These are phyloP conservation scores for Vachellia collinsii DNA, from an alignment of 306 rosid species.

Conservation along the genomic window DNA sequence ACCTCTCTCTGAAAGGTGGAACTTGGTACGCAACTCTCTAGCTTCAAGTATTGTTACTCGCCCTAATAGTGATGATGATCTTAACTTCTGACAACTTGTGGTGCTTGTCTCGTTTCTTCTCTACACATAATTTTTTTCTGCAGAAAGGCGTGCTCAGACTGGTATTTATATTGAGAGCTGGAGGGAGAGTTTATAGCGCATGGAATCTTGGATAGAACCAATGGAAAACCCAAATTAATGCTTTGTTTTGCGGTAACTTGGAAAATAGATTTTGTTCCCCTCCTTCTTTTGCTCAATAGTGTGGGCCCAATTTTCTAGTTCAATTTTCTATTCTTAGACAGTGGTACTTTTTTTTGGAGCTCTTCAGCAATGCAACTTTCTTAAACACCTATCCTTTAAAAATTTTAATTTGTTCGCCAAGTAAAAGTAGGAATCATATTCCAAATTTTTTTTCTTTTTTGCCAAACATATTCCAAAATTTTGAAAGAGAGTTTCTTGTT, in stretches of 20 bases:
- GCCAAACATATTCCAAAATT: constrained; percentile 68
- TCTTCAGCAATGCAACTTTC: constrained; percentile 36
- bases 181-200: constrained; percentile 22
- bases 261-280: constrained; percentile 67
- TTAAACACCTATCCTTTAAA: constrained; percentile 50
- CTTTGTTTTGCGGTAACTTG: constrained; percentile 56
- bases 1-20: constrained; percentile 39
- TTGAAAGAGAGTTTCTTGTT: constrained; percentile 42
- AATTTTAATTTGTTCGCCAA: constrained; percentile 53
- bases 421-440: constrained; percentile 80
- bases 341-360: constrained; percentile 41
- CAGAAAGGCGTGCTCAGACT: constrained; percentile 44
- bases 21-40: constrained; percentile 33
- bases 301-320: constrained; percentile 52
- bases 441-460: constrained; percentile 56
- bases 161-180: constrained; percentile 55
- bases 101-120: constrained; percentile 40
- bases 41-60: constrained; percentile 30
- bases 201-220: constrained; percentile 62
- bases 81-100: constrained; percentile 38
- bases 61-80: constrained; percentile 30
- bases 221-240: constrained; percentile 49
- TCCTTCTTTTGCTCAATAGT: constrained; percentile 46
- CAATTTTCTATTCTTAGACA: constrained; percentile 50
- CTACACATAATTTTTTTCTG: constrained; percentile 43